Evolutionary conservation across 306 rosid genomes (phyloP).

Genomic region (Fagus crenata): DNA sequence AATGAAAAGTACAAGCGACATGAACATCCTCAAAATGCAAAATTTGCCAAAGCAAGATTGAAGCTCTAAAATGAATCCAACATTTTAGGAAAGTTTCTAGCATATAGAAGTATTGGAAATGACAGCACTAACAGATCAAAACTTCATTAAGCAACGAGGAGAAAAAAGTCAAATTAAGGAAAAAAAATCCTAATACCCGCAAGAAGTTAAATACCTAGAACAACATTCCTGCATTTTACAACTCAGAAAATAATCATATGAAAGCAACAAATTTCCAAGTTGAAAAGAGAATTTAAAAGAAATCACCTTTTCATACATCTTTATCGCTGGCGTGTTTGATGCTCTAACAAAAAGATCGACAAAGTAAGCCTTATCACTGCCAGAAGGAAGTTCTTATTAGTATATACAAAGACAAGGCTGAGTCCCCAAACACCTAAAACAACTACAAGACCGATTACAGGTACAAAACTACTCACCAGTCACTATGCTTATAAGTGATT

Average conservation of each 20-base stretch:
- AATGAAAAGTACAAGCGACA: neutral
- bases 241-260: neutral
- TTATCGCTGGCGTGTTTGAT: conserved; percentile 94
- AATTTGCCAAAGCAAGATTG: neutral
- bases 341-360: conserved; percentile 98
- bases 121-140: neutral
- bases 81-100: neutral
- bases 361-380: conserved; percentile 89
- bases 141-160: neutral
- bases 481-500: neutral
- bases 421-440: neutral
- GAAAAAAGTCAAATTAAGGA: neutral
- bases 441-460: neutral
- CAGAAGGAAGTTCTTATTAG: conserved; percentile 27
- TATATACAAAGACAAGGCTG: neutral
- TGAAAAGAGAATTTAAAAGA: conserved; percentile 17
- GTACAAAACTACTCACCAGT: neutral
- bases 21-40: neutral
- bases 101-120: neutral
- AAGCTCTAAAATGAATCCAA: too few species aligned
- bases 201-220: neutral
- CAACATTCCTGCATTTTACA: neutral
- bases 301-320: conserved; percentile 93
- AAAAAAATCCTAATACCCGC: neutral
- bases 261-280: neutral